Base-by-base conservation (phyloP, 495 filamentous ascomycete genomes). In the Daldinia bambusicola region DNA sequence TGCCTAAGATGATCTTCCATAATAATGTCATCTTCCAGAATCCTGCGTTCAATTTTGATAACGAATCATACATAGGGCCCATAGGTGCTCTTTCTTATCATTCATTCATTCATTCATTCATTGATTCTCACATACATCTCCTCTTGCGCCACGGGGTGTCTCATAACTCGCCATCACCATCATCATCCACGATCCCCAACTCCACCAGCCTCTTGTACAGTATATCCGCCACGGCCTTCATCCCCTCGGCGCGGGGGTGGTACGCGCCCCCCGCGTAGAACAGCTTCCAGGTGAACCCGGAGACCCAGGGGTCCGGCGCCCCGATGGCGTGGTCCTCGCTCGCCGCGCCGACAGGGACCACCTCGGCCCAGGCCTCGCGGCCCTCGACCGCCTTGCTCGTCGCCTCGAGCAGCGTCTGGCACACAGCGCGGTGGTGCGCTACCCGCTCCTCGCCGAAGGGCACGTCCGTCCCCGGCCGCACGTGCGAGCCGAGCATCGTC, bases 241-340 rank as follows among this genome's bases (percentile, higher is more conserved):
- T 81, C 16, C 80, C 79, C 30, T 74, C 69, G 2, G 75, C 67
- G 32, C 78, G 72, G 1, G 79, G 80, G 58, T 82, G 79, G 41
- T 77, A 78, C 22, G 77, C 65, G 31, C 70, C 65, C 4, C 76
- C 79, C 0, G 65, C 43, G 31, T 48, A 37, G 38, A 73, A 76
- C 10, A 72, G 51, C 59, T 71, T 71, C 75, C 75, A 75, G 18
- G 62, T 59, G 60, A 80, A 83, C 0, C 76, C 78, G 30, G 66
- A 72, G 58, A 82, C 75, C 82, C 81, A 84, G 0, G 81, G 80
- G 14, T 75, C 67, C 26, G 67, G 45, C 7, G 76, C 71, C 0
- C 82, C 82, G 31, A 83, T 66, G 7, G 73, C 80, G 60, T 84
- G 81, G 41, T 38, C 61, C 69, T 69, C 74, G 61, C 70, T 81